Conservation (phyloP, 2,329 filamentous ascomycete species). For the Beauveria pseudobassiana region DNA sequence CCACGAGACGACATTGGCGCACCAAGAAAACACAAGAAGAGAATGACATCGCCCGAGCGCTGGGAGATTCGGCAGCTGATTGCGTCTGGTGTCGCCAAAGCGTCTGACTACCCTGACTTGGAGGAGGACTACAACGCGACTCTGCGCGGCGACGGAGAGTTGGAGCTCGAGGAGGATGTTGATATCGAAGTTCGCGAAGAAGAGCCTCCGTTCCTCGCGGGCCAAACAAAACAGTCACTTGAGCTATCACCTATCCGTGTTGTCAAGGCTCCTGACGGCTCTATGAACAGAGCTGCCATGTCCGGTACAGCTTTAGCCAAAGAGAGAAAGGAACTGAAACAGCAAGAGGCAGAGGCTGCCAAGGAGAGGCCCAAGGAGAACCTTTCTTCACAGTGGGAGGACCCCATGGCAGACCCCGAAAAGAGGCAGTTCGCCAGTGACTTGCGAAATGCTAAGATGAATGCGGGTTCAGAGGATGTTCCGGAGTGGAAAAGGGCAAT, state of each 20-base stretch:
- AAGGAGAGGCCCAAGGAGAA: conserved; percentile 76
- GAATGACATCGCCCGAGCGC: conserved; percentile 91
- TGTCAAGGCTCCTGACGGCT: conserved; percentile 96
- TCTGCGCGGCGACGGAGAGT: conserved; percentile 73
- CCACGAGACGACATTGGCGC: conserved; percentile 32
- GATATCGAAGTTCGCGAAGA: conserved; percentile 96
- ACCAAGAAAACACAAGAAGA: conserved; percentile 64
- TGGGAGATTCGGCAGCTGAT: conserved; percentile 98
- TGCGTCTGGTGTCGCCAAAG: conserved; percentile 86
- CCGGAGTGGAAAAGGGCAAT: conserved; percentile 91
- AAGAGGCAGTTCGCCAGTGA: conserved; percentile 86
- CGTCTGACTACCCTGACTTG: conserved; percentile 87
- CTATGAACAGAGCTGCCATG: conserved; percentile 93
- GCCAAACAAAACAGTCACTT: conserved; percentile 92
- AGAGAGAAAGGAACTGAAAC: conserved; percentile 79
- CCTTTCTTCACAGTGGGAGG: conserved; percentile 86
- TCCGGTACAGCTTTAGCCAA: conserved; percentile 81
- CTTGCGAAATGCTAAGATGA: conserved; percentile 58
- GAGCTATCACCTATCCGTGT: conserved; percentile 94
- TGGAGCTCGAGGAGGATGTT: conserved; percentile 92
- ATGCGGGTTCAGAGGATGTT: conserved; percentile 57
- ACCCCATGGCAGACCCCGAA: conserved; percentile 85
- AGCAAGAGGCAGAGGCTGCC: conserved; percentile 73
- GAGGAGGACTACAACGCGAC: conserved; percentile 91
- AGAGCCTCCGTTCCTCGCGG: conserved; percentile 89